A percentile compares a stretch with the other conserved stretches of the same genome.
Conservation (phyloP, 805 yeast genomes). For the Candida multigemmis region DNA sequence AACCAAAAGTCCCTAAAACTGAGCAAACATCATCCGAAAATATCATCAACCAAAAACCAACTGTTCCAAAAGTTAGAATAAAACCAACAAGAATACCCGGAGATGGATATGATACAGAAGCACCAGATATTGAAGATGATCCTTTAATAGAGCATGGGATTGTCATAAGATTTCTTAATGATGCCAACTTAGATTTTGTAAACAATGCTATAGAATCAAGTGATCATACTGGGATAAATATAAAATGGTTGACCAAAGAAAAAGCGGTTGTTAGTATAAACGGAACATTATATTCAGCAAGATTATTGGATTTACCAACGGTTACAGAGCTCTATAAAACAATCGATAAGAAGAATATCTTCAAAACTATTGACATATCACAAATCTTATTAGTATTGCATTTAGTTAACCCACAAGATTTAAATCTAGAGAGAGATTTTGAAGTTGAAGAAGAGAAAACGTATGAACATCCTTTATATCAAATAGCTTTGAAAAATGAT, state of each 20-base stretch:
- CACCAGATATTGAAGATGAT: conserved; percentile 92
- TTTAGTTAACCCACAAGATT: conserved; percentile 28
- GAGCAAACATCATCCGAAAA: not conserved
- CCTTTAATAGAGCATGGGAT: conserved; percentile 87
- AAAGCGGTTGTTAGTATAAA: conserved; percentile 71
- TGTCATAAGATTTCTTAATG: conserved; percentile 64
- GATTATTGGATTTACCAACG: conserved; percentile 84
- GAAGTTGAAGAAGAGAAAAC: conserved; percentile 26
- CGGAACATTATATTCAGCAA: conserved; percentile 68
- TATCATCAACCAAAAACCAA: conserved; percentile 5
- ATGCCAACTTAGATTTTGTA: conserved; percentile 61
- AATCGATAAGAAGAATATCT: conserved; percentile 78
- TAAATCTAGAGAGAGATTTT: conserved; percentile 38
- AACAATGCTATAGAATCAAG: conserved; percentile 71
- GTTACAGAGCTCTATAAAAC: conserved; percentile 81
- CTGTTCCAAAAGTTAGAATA: conserved; percentile 39
- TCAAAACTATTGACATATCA: conserved; percentile 76
- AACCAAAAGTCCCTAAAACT: not conserved
- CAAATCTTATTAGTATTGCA: conserved; percentile 77
- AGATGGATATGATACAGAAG: conserved; percentile 95
- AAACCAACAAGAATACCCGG: conserved; percentile 71
- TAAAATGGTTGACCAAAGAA: conserved; percentile 77
- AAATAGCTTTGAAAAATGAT: conserved; percentile 22
- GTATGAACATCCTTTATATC: conserved; percentile 31
- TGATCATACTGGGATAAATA: conserved; percentile 59